Evolutionary conservation across 306 rosid genomes (phyloP), one percentile per base, ranked within the genome.

Genomic region (Quercus berberidifolia): DNA sequence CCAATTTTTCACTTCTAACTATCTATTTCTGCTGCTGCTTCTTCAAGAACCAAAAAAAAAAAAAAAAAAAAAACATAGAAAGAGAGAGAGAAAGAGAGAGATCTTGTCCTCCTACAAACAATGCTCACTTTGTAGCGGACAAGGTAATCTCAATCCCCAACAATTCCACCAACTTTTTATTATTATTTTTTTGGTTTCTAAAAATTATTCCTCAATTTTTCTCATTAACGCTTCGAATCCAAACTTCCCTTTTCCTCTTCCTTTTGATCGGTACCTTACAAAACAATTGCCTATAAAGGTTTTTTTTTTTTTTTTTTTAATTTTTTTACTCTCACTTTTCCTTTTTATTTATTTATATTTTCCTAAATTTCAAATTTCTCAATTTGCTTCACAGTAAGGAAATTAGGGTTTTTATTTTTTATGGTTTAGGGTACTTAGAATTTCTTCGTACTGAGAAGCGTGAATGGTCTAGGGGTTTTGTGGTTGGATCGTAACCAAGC

Each of bases 71-170:
- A 12, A 4, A 58, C 13, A 62, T 15, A 62, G 35, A 23, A 17
- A 26, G 69, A 30, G 20, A 63, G 52, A 83, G 73, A 76, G 28
- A 25, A 72, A 77, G 83, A 82, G 83, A 77, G 83, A 82, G 86
- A 87, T 79, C 81, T 81, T 79, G 86, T 86, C 85, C 85, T 85
- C 77, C 87, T 77, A 80, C 88, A 88, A 79, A 80, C 88, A 88
- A 79, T 88, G 86, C 85, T 86, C 76, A 69, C 85, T 86, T 79
- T 86, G 86, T 82, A 84, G 86, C 80, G 87, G 88, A 84, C 91
- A 82, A 86, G 89, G 82, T 86, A 88, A 81, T 83, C 89, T 88
- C 82, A 43, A 43, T 52, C 25, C 14, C 62, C 64, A 65, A 67
- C 59, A 52, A 41, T 56, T 19, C 67, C 46, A 56, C 33, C 31